Evolutionary conservation across 2,329 filamentous ascomycete genomes (phyloP), one percentile per base, ranked within the genome.

Genomic region (Escovopsis sp.): DNA sequence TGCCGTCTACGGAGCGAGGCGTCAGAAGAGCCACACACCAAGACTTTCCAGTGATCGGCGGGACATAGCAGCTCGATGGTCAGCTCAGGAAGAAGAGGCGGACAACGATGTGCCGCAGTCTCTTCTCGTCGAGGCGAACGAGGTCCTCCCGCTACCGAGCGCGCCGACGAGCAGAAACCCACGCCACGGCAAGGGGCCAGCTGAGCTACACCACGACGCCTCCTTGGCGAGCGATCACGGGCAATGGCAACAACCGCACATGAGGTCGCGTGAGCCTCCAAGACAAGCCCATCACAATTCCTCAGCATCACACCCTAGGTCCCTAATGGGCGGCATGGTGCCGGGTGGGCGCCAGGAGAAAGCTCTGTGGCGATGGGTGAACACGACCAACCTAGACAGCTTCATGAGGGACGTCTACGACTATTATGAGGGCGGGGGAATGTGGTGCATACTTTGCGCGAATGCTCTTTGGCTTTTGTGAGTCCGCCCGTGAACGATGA

Each of bases 311-410:
- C 43, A 53, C n/a, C 46, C 49, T 35, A 44, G 52, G 43, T 43
- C 54, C 17, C n/a, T 55, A 27, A 27, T 46, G 46, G 39, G 48
- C 49, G 41, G 47, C 31, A 37, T 48, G 13, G 38, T 55, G 15
- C 42, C 52, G 1, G 57, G 55, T 9, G 57, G 52, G 35, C 59
- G 61, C 4, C 50, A 76, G 54, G 80, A 88, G 50, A 80, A 78
- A 54, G 86, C 87, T 4, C 73, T 93, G 63, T 94, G 85, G 79
- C 72, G 83, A 57, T 94, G 87, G 82, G 83, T 83, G 36, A 94
- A 94, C 49, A 83, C 90, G 38, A 75, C 82, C 27, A 90, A 93
- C 50, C 64, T 94, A 35, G 87, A 94, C 56, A 79, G 76, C 47
- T 94, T 94, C 53, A 75, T 94, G 50, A 71, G 74, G 37, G 80